Base-by-base conservation (phyloP, 2,329 filamentous ascomycete species). In the Decorospora gaudefroyi region DNA sequence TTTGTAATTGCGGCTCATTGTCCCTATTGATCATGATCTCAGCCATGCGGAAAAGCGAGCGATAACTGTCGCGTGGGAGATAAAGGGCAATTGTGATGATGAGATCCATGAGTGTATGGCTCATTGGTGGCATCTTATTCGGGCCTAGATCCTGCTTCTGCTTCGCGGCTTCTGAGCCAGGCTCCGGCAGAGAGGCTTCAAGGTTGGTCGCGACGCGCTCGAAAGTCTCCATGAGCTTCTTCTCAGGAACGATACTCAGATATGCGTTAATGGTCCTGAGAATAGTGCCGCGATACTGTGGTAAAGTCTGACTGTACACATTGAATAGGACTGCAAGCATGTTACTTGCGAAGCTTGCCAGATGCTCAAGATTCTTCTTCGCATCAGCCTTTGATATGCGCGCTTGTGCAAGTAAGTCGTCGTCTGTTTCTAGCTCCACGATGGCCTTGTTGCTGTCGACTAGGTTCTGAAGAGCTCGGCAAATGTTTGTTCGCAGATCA, bases 311-410 rank as follows among this genome's bases (percentile, higher is more conserved):
- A 53, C 88, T 96, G 74, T 99, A 99, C 30, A 99, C 92, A 67
- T 99, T 99, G 78, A 99, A 97, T n/a, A 99, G 76, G 0, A 97
- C 92, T 5, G 93, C 91, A 28, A 99, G 82, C 72, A 99, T 81
- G 62, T 97, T 97, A 49, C 86, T 86, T 1, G 92, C 81, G 64
- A 93, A 91, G 1, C 76, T 76, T 11, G 88, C 84, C 9, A 99
- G 77, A 67, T 95, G 86, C n/a, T 83, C 76, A 26, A 97, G 74
- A 65, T 96, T 96, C 71, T 85, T 85, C 67, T 83, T 76, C 0
- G 93, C 92, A 26, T 84, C 78, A 3, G 77, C 80, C 66, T 87
- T 90, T 3, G 87, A 84, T 10, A 96, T 81, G 35, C 91, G 80
- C 60, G 87, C 86, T 66, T 92, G 88, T 9, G 90, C 77, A 23